Conservation (phyloP, 352 stramenopile species). For the Thraustochytrium striatum region DNA sequence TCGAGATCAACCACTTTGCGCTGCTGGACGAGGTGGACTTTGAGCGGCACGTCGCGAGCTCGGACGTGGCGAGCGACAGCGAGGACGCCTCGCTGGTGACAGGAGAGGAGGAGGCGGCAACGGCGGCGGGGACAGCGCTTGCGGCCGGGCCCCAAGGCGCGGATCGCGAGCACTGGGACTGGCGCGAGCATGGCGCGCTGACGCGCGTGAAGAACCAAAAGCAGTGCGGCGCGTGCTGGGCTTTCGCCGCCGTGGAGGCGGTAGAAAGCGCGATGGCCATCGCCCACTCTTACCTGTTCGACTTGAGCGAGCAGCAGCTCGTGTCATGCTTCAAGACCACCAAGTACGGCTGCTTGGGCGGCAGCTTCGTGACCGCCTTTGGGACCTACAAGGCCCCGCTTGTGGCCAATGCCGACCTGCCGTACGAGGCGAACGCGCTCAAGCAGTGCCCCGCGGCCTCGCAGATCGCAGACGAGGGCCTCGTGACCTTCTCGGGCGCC, state of each 20-base stretch:
- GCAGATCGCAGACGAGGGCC: background rate
- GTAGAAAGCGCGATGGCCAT: slow-evolving; percentile 27
- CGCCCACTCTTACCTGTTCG: background rate
- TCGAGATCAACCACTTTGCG: background rate
- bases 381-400: background rate
- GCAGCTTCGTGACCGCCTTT: slow-evolving; percentile 16
- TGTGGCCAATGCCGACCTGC: background rate
- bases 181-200: slow-evolving; percentile 1
- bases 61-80: background rate
- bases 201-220: background rate
- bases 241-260: background rate
- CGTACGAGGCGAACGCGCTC: background rate
- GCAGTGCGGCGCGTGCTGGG: slow-evolving; percentile 17
- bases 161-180: no score
- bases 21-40: background rate
- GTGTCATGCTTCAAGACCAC: background rate
- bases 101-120: background rate
- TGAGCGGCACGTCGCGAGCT: background rate
- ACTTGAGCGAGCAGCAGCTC: slow-evolving; percentile 30
- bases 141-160: no score
- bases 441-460: background rate
- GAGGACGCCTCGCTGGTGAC: background rate
- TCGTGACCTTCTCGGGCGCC: background rate
- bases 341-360: slow-evolving; percentile 2
- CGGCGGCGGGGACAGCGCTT: background rate